These are phyloP conservation scores for Paramecium primaurelia DNA, from an alignment of 73 alveolate species.

Conservation along the genomic window DNA sequence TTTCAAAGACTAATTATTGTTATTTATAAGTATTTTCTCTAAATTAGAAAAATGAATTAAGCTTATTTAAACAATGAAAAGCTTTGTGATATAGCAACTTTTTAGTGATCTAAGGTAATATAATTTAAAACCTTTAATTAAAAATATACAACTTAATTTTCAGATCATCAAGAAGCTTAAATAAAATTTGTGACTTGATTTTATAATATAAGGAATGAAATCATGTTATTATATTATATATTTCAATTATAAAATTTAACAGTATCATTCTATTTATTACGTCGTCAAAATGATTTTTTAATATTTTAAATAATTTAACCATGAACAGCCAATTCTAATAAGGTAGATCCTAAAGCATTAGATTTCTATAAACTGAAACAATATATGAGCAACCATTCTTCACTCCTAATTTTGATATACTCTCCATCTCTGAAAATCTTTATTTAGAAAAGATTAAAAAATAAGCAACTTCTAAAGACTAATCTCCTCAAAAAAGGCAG, in stretches of 20 bases:
- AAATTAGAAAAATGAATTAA: too few relatives aligned
- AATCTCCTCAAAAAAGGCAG: not conserved
- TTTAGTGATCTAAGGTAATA: too few relatives aligned
- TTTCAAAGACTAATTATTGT: too few relatives aligned
- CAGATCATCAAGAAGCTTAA: not conserved
- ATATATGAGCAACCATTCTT: not conserved
- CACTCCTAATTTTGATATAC: not conserved
- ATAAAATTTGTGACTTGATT: not conserved
- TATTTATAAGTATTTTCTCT: too few relatives aligned
- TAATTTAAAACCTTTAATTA: too few relatives aligned
- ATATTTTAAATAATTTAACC: not conserved
- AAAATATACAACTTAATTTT: not conserved
- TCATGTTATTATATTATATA: not conserved
- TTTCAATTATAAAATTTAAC: not conserved
- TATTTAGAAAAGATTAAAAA: not conserved
- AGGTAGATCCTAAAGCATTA: not conserved
- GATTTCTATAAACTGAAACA: not conserved
- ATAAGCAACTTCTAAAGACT: not conserved
- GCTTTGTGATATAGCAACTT: too few relatives aligned
- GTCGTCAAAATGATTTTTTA: not conserved
- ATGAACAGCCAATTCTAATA: not conserved
- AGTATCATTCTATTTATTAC: not conserved
- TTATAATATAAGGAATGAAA: too few relatives aligned
- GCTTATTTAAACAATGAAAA: too few relatives aligned
- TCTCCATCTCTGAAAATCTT: slow-evolving; percentile 10